Evolutionary conservation across 495 filamentous ascomycete species (phyloP).

Genomic region (Hypoxylon lienhwacheense): DNA sequence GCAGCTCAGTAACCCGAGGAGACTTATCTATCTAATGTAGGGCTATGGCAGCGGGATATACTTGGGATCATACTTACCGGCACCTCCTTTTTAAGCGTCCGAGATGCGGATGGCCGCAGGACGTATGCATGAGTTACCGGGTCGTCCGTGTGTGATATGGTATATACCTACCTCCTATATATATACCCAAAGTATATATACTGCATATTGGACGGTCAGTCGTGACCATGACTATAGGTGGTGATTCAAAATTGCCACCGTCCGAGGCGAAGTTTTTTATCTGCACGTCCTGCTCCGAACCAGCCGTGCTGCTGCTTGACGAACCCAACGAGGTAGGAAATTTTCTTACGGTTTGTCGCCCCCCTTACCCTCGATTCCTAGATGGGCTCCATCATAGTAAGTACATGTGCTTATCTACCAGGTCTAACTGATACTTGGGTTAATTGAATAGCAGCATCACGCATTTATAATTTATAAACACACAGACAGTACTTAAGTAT

Average conservation of each 20-base stretch:
- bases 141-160: slow-evolving; percentile 2
- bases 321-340: not conserved
- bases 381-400: too few species aligned
- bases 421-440: too few species aligned
- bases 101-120: slow-evolving; percentile 16
- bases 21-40: not conserved
- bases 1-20: slow-evolving; percentile 3
- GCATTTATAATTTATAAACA: too few species aligned
- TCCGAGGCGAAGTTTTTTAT: slow-evolving; percentile 24
- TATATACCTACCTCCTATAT: too few species aligned
- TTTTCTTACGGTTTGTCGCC: not conserved
- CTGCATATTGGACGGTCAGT: not conserved
- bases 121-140: slow-evolving; percentile 20
- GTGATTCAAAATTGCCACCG: slow-evolving; percentile 9
- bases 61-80: slow-evolving; percentile 2
- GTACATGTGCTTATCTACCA: too few species aligned
- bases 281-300: slow-evolving; percentile 12
- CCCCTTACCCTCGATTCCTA: slow-evolving; percentile 1
- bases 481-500: too few species aligned
- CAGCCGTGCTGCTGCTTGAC: slow-evolving; percentile 11
- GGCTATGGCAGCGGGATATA: not conserved
- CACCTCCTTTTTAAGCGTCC: slow-evolving; percentile 5
- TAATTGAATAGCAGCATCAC: too few species aligned
- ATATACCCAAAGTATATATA: too few species aligned
- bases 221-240: slow-evolving; percentile 8